Evolutionary conservation across 352 stramenopile genomes (phyloP), one percentile per base, ranked within the genome.

Genomic region (Globisporangium megalacanthum): DNA sequence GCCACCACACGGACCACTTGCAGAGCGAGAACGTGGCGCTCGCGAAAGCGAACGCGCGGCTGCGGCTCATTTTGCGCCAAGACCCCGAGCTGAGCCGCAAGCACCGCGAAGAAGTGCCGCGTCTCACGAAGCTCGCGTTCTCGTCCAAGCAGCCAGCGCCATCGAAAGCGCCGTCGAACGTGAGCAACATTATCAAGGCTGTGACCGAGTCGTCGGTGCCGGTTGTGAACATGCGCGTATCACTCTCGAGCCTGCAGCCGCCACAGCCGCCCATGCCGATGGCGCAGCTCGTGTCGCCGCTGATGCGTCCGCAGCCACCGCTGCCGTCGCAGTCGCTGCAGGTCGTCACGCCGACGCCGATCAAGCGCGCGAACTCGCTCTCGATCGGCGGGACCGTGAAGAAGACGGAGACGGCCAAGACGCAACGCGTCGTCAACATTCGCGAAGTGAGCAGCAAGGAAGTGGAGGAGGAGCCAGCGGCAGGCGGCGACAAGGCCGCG

Each of bases 1-100:
- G 79, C 58, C 74, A 90, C 56, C 80, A 94, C 66, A 83, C 77
- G 39, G 80, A 89, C 25, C 77, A 88, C 48, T 63, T 94, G 60
- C 77, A 92, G 59, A 83, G 69, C 47, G 82, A 94, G 59, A 94
- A 94, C 66, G 77, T 86, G 69, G 78, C 83, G 51, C 77, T 94
- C 45, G 83, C 84, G 20, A 92, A 89, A 62, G 84, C 82, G 13
- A 94, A 94, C 55, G 84, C 84, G 4, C 84, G 84, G 47, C 67
- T 94, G 50, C 84, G 84, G 41, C 46, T 94, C 25, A 94, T 94
- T 47, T 60, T 94, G 51, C 82, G 84, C 19, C 84, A 94, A 45
- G 84, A 94, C 64, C 82, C 84, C 14, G 82, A 92, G 60, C 65
- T 94, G 29, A 94, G 83, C 51, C 82, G 84, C 54, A 89, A 88